Evolutionary conservation across 495 filamentous ascomycete genomes (phyloP), one percentile per base, ranked within the genome.

Genomic region (Tuber indicum): DNA sequence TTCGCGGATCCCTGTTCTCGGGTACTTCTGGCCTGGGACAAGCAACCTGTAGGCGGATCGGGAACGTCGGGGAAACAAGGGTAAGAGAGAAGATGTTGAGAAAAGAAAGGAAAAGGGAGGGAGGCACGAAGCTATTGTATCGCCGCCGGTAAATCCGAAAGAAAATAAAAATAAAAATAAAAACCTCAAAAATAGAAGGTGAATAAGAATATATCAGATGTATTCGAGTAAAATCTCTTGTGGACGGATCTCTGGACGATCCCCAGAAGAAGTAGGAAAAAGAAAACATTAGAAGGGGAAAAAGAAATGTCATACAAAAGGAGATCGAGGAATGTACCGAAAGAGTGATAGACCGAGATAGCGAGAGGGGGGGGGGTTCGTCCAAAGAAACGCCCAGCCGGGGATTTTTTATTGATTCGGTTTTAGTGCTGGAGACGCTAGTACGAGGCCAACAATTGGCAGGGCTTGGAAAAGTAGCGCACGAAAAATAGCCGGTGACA

Each of bases 361-460:
- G n/a, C 58, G 10, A 44, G 77, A 71, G 74, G 69, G 71, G 44
- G 16, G 26, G 45, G 16, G 41, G 78, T 80, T 80, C 78, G 45
- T 79, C 77, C 77, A 75, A 75, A 69, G 26, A 79, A 75, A 44
- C 46, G 78, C 78, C 77, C 78, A 74, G 78, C 77, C 78, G 78
- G 77, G 78, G 78, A 80, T 71, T 80, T 80, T 80, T 80, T 26
- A 66, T 66, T 66, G 58, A 66, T 66, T 47, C 58, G 71, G 78
- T 58, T 75, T 80, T 72, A 32, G 44, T 47, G 76, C 76, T 62
- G 47, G 77, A 47, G 72, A 62, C 41, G 72, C 74, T 74, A 52
- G 69, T 72, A 76, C 72, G 62, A 71, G 74, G 21, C 72, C 14
- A 39, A 26, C 43, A 46, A 49, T 39, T 49, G 58, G 70, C 74